A percentile compares a stretch with the other conserved stretches of the same genome.
Evolutionary conservation across 2,329 filamentous ascomycete species (phyloP).

Genomic region (Diaporthe eres): DNA sequence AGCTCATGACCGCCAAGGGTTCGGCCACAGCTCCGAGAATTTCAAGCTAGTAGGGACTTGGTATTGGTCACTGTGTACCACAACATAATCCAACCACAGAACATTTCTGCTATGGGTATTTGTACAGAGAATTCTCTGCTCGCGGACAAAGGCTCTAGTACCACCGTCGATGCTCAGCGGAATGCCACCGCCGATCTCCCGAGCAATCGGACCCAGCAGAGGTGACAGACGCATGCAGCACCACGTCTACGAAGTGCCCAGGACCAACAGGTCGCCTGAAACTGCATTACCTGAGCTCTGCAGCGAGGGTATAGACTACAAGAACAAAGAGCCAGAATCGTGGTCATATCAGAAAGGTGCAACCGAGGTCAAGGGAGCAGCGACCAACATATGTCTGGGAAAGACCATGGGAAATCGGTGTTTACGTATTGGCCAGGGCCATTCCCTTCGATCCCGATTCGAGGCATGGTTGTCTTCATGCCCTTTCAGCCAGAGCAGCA

Average conservation of each 20-base stretch:
- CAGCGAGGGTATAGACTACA: not conserved
- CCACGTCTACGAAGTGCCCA: not conserved
- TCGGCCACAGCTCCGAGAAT: not conserved
- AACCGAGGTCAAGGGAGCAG: not conserved
- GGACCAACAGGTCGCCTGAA: not conserved
- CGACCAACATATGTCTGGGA: not conserved
- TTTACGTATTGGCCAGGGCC: not conserved
- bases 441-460: no score
- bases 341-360: not conserved
- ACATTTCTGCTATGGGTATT: not conserved
- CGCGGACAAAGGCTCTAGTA: not conserved
- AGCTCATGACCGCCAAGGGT: not conserved
- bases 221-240: not conserved
- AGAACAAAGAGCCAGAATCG: not conserved
- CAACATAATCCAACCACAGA: not conserved
- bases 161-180: not conserved
- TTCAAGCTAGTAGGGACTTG: not conserved
- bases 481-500: not conserved
- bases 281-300: not conserved
- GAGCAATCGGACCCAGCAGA: not conserved
- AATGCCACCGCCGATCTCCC: not conserved
- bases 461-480: not conserved
- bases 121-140: not conserved
- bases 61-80: not conserved
- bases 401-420: no score